Conservation (phyloP, 2,329 filamentous ascomycete genomes). For the Venturia effusa region DNA sequence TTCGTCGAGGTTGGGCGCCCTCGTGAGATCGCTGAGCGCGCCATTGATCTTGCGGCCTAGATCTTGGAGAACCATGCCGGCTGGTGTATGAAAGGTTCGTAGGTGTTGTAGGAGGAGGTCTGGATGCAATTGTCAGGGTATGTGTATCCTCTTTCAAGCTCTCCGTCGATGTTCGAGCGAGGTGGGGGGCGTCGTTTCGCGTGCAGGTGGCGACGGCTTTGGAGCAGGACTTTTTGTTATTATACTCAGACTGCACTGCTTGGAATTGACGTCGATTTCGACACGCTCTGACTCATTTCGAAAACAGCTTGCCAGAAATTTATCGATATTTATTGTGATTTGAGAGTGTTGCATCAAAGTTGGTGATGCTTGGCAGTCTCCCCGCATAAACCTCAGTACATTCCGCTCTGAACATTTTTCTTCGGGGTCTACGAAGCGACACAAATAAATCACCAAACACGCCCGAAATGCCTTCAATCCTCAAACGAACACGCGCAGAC, state of each 20-base stretch:
- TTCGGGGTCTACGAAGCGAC: background rate
- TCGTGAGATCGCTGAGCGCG: constrained; percentile 85
- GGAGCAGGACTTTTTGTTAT: background rate
- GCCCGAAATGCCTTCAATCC: constrained; percentile 24
- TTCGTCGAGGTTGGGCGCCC: constrained; percentile 88
- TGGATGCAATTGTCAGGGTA: background rate
- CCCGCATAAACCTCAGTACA: background rate
- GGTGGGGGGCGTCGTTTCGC: background rate
- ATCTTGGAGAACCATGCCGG: constrained; percentile 92
- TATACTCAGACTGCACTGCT: background rate
- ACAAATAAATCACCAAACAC: background rate
- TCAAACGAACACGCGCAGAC: constrained; percentile 48
- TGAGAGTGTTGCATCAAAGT: background rate
- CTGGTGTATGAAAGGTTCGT: background rate
- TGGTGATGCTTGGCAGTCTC: background rate
- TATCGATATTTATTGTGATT: background rate
- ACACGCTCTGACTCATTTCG: background rate
- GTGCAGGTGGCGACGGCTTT: background rate
- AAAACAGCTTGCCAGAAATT: background rate
- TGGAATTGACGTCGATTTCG: background rate
- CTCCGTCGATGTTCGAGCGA: background rate
- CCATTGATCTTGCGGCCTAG: constrained; percentile 96
- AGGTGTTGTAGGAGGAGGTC: background rate
- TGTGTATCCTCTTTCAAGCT: background rate
- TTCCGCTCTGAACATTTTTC: background rate